Base-by-base conservation (phyloP, 768 basidiomycete species). In the Porpolomopsis calyptriformis region DNA sequence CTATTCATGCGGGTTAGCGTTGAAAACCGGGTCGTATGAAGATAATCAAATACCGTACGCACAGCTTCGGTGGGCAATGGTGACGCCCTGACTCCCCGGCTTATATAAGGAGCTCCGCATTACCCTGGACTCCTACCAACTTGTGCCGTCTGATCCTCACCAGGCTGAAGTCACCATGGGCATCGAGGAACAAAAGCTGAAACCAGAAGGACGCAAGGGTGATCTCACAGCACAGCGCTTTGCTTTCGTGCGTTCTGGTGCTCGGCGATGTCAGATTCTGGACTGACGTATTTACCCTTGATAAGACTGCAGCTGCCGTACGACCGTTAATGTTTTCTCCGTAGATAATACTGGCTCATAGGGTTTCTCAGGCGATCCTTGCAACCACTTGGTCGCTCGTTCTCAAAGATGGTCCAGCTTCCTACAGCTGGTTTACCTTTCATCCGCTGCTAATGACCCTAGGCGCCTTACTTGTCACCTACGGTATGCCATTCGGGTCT, bases 381-480 rank as follows among this genome's bases (percentile, higher is more conserved):
- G 25, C 60, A 2, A 31, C 68, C 5, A 73, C 75, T 2, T 80
- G 76, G 74, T 49, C 55, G 11, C 58, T 64, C 45, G 54, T 78
- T 36, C 50, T 79, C 31, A 61, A 53, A 52, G 77, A 69, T 38
- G 48, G 70, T 42, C 79, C 78, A 2, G 50, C 51, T 19, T 50
- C 56, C 0, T 55, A 70, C 1, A 76, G 76, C 1, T 83, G 77
- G 78, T 86, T 86, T 58, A 69, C 71, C 0, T 70, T 74, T 40
- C 85, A 87, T 56, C 84, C 84, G 0, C 60, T 74, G 0, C 59
- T 85, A 9, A 80, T 86, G 51, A 73, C 67, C 11, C 59, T 80
- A 10, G 74, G 77, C 1, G 53, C 87, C 31, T 59, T 66, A 3
- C 63, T 70, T 33, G 72, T 85, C 58, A 73, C 76, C 4, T 78